Conservation (phyloP, 768 basidiomycete genomes). For the Paxillus involutus region DNA sequence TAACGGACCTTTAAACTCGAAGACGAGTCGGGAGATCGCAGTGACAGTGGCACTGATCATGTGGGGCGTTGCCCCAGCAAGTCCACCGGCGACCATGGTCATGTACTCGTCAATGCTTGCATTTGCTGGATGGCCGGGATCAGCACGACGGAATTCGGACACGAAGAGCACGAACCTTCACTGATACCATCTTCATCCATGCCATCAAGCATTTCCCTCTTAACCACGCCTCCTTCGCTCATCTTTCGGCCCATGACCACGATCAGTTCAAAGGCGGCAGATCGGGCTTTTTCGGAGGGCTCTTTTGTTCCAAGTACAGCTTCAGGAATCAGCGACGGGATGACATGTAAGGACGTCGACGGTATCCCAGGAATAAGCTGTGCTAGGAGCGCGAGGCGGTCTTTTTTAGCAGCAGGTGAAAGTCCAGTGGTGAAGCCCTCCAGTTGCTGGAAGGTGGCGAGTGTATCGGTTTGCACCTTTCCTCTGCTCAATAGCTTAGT, state of each 20-base stretch:
- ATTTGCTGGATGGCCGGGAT: slow-evolving; percentile 39
- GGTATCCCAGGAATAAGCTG: slow-evolving; percentile 70
- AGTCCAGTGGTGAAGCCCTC: slow-evolving; percentile 66
- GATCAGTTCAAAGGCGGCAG: slow-evolving; percentile 86
- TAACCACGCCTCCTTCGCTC: slow-evolving; percentile 81
- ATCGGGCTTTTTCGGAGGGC: slow-evolving; percentile 88
- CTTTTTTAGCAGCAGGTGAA: slow-evolving; percentile 88
- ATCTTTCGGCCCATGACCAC: slow-evolving; percentile 93
- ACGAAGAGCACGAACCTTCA: slow-evolving; percentile 34
- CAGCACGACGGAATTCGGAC: slow-evolving; percentile 4
- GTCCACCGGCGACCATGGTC: slow-evolving; percentile 94
- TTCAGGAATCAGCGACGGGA: slow-evolving; percentile 90
- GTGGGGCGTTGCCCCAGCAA: slow-evolving; percentile 91
- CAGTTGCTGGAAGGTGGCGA: slow-evolving; percentile 61
- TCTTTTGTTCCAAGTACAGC: slow-evolving; percentile 96
- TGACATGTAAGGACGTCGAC: slow-evolving; percentile 70
- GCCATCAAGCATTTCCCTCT: slow-evolving; percentile 71
- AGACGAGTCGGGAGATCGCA: slow-evolving; percentile 88
- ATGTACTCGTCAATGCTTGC: slow-evolving; percentile 90
- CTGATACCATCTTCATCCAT: slow-evolving; percentile 71
- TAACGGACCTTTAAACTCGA: slow-evolving; percentile 86
- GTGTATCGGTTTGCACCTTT: slow-evolving; percentile 55
- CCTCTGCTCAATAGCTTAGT: slow-evolving; percentile 67
- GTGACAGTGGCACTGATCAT: slow-evolving; percentile 99
- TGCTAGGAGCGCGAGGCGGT: slow-evolving; percentile 77